These are phyloP conservation scores for Cytospora paraplurivora DNA, from an alignment of 2,329 filamentous ascomycete species.

Conservation along the genomic window DNA sequence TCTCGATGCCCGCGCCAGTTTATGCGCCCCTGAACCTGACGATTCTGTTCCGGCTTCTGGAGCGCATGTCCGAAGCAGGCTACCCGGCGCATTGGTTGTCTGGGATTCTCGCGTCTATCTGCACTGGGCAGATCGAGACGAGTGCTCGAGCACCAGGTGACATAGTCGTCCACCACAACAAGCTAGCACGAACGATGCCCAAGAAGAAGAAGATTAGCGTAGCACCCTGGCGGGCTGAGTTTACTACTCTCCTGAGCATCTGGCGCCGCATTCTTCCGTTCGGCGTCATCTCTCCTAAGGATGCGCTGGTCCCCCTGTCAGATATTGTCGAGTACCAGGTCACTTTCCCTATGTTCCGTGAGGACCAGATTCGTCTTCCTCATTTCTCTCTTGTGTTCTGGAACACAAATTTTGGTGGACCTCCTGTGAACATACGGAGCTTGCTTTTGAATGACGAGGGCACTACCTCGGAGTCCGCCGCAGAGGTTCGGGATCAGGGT, in stretches of 20 bases:
- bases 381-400: constrained; percentile 10
- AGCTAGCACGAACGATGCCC: neutral
- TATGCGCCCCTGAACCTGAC: constrained; percentile 5
- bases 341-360: neutral
- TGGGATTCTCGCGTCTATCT: constrained; percentile 28
- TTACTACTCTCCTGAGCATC: neutral
- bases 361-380: neutral
- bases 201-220: neutral
- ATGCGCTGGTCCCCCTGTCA: neutral
- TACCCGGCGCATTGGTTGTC: constrained; percentile 37
- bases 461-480: neutral
- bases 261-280: constrained; percentile 6
- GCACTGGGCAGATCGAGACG: constrained; percentile 26
- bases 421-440: neutral
- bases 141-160: neutral
- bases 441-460: constrained; percentile 2
- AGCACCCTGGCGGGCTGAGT: neutral
- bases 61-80: constrained; percentile 31
- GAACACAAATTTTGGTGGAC: neutral
- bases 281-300: constrained; percentile 2
- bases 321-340: constrained; percentile 2
- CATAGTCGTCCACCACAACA: neutral
- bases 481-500: neutral
- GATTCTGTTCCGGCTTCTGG: constrained; percentile 24
- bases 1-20: neutral